These are phyloP conservation scores for Leishmania braziliensis DNA, from an alignment of 208 protist genomes.

Conservation along the genomic window DNA sequence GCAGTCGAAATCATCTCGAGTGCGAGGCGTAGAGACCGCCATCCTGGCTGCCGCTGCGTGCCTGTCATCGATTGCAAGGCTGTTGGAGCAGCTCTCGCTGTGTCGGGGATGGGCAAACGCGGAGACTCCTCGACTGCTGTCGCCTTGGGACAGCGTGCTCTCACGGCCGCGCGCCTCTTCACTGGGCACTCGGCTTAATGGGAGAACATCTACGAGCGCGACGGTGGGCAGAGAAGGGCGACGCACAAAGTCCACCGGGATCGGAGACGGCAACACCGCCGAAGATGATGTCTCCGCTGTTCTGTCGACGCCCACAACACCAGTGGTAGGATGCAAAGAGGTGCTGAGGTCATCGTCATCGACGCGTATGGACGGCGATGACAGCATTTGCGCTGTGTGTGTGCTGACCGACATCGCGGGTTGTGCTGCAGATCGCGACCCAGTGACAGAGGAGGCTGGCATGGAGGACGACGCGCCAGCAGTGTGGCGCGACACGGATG, in stretches of 20 bases:
- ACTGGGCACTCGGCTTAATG: constrained; percentile 1
- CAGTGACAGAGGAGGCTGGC: neutral
- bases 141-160: neutral
- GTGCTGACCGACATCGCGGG: constrained; percentile 1
- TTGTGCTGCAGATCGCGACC: constrained; percentile 6
- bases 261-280: constrained; percentile 1
- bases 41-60: neutral
- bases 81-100: neutral
- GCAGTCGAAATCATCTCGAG: neutral
- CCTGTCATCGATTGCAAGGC: neutral
- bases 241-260: neutral
- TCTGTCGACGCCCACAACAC: neutral
- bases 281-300: neutral
- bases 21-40: neutral
- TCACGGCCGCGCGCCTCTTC: constrained; percentile 1
- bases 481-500: neutral
- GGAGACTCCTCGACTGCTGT: neutral
- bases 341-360: constrained; percentile 7
- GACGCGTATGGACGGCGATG: constrained; percentile 4
- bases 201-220: constrained; percentile 5
- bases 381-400: neutral
- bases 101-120: neutral
- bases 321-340: neutral
- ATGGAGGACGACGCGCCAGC: neutral
- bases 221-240: constrained; percentile 10